Conservation (phyloP, 2,329 filamentous ascomycete species). For the Nemania diffusa region DNA sequence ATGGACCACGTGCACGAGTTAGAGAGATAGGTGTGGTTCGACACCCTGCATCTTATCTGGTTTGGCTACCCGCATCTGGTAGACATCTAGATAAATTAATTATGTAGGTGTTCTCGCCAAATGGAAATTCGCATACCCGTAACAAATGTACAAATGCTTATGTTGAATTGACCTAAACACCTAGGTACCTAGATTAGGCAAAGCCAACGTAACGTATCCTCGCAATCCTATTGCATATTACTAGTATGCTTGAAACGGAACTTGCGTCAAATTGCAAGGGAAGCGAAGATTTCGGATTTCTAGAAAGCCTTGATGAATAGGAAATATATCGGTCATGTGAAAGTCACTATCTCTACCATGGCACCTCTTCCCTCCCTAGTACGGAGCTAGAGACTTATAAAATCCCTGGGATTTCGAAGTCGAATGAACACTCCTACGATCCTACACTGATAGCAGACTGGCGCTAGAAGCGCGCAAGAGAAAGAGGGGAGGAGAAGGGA, state of each 20-base stretch:
- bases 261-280: neutral
- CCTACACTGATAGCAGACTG: neutral
- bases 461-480: neutral
- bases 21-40: conserved; percentile 25
- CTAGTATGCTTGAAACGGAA: too few relatives aligned
- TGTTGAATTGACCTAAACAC: neutral
- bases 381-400: neutral
- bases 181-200: too few relatives aligned
- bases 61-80: too few relatives aligned
- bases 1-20: conserved; percentile 32
- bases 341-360: neutral
- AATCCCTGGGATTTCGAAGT: neutral
- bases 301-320: neutral
- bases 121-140: neutral
- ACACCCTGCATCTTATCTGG: conserved; percentile 6
- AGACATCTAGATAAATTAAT: too few relatives aligned
- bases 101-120: too few relatives aligned
- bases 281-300: neutral
- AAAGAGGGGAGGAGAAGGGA: neutral
- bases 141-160: neutral
- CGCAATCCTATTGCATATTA: neutral
- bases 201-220: neutral
- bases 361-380: neutral
- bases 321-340: neutral
- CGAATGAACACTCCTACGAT: neutral